phyloP scores from a whole-genome alignment of 139 green algal genomes.

The Micractinium conductrix region DNA sequence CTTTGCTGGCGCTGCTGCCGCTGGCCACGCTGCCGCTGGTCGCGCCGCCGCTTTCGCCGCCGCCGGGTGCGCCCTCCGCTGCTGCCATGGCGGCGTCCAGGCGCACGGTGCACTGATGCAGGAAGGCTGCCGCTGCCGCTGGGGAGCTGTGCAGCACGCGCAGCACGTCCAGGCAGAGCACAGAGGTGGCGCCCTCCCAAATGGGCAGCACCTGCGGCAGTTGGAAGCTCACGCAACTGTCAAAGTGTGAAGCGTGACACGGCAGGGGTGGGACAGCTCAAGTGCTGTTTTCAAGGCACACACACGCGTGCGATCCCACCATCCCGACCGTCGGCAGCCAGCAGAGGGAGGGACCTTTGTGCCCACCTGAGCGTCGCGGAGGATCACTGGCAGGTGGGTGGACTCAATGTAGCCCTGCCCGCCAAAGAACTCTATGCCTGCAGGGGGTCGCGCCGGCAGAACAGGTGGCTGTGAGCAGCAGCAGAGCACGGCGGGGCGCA shows the following conservation, averaged over 20 bases:
- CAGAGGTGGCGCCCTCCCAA: slow-evolving; percentile 35
- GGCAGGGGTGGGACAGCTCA: no score
- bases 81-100: background rate
- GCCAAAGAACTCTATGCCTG: slow-evolving; percentile 28
- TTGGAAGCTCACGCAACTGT: no score
- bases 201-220: slow-evolving; percentile 38
- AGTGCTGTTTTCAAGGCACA: no score
- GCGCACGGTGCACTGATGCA: background rate
- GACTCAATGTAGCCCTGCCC: slow-evolving; percentile 24
- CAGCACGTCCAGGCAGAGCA: slow-evolving; percentile 35
- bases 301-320: no score
- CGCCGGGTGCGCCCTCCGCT: background rate
- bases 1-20: no score
- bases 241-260: no score
- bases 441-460: background rate
- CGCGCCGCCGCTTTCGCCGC: background rate
- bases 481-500: no score
- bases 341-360: background rate
- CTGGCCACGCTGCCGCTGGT: background rate
- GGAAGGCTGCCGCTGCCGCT: background rate
- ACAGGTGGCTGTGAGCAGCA: no score
- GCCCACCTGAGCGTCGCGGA: slow-evolving; percentile 22
- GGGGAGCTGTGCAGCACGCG: slow-evolving; percentile 21
- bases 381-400: slow-evolving; percentile 26
- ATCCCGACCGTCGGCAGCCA: no score